Conservation (phyloP, 305 asterid species). For the Fraxinus dipetala region DNA sequence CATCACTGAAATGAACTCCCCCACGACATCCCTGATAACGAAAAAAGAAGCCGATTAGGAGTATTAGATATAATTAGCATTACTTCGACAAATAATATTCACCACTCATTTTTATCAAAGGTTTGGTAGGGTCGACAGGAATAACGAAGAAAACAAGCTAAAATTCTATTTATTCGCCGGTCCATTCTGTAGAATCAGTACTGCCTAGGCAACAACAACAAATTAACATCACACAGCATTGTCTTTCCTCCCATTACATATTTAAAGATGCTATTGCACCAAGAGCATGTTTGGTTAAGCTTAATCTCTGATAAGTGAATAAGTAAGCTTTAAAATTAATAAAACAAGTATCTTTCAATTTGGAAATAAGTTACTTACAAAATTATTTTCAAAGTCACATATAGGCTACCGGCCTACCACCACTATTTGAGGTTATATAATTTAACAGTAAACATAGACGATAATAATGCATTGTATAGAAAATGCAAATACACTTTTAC, state of each 20-base stretch:
- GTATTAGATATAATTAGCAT: neutral
- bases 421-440: neutral
- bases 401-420: neutral
- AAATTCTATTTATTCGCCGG: neutral
- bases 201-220: neutral
- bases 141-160: neutral
- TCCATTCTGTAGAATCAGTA: neutral
- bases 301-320: neutral
- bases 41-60: neutral
- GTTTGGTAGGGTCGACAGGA: neutral
- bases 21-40: conserved; percentile 77
- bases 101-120: neutral
- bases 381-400: neutral
- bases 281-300: neutral
- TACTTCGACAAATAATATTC: neutral
- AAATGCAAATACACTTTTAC: neutral
- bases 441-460: neutral
- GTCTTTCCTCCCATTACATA: neutral
- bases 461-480: neutral
- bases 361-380: neutral
- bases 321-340: neutral
- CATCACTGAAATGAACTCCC: conserved; percentile 89
- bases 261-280: neutral
- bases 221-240: neutral
- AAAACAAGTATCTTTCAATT: too few species aligned